Percentiles rank a stretch among this genome's conserved stretches.
Evolutionary conservation across 768 basidiomycete species (phyloP).

Genomic region (Mycena albidolilacea): DNA sequence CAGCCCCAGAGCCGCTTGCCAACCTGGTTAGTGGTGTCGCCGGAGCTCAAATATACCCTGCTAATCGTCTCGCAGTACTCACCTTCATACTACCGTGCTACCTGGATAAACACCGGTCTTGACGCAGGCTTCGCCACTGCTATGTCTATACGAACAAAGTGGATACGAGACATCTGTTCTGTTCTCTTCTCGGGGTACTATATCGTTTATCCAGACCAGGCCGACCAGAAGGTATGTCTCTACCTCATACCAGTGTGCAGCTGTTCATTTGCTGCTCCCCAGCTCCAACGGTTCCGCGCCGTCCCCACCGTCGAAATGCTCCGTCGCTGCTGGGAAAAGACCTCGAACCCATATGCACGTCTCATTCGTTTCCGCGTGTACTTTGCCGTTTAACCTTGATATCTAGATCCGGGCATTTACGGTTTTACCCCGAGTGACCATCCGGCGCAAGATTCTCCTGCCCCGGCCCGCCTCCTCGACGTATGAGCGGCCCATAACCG

Average conservation of each 20-base stretch:
- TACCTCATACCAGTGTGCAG: background rate
- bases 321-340: constrained; percentile 97
- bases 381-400: background rate
- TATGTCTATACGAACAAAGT: constrained; percentile 92
- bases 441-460: constrained; percentile 84
- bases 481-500: constrained; percentile 87
- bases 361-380: constrained; percentile 8
- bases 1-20: constrained; percentile 95
- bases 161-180: constrained; percentile 91
- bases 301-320: constrained; percentile 98
- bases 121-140: constrained; percentile 98
- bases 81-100: constrained; percentile 94
- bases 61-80: constrained; percentile 74
- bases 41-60: background rate
- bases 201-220: constrained; percentile 87
- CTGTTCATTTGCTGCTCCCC: constrained; percentile 16
- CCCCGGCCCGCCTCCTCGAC: constrained; percentile 84
- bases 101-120: constrained; percentile 94
- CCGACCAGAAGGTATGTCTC: constrained; percentile 91
- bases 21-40: constrained; percentile 71
- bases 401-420: constrained; percentile 78
- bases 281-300: constrained; percentile 94
- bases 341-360: constrained; percentile 89
- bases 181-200: constrained; percentile 92
- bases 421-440: constrained; percentile 70